Base-by-base conservation (phyloP, 2,329 filamentous ascomycete species). In the Paraconiothyrium brasiliense region DNA sequence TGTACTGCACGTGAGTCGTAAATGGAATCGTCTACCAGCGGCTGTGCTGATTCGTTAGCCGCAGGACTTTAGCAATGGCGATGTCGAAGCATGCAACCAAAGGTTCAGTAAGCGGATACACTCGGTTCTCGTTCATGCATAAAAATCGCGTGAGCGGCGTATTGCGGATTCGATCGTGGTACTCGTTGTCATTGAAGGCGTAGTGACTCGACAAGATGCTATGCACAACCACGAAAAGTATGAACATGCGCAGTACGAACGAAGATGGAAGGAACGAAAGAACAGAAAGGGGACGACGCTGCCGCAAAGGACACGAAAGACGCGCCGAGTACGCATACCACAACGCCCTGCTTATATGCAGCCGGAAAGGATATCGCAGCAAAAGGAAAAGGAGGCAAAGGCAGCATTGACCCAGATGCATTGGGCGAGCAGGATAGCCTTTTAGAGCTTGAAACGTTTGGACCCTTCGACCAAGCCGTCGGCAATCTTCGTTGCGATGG, bases 381-480 rank as follows among this genome's bases (percentile, higher is more conserved):
- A 68, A 70, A 70, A 68, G 66, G 59, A 68, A 72, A 71, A 70
- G 70, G 63, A 58, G 52, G 59, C 59, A 65, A 61, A 58, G 44
- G 58, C 59, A 66, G 64, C 73, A 74, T 68, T 71, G 73, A 68
- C 71, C 59, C 56, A 54, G 57, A 55, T 59, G 57, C 62, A 63
- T 60, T 67, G 64, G 67, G 65, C 71, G 58, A 71, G 58, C 57
- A 63, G 52, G 59, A 66, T 61, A 35, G 57, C 60, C 52, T 57
- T 61, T 73, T 63, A 76, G 44, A 74, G 63, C 44, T 70, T 71
- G 76, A 92, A 94, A 58, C 80, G 80, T 82, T 91, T 93, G 72
- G 84, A 89, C 24, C 92, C 93, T 76, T 97, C 92, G 34, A 97
- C 91, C 69, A 97, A 79, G 0, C 92, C 94, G 79, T 93, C 90